Base-by-base conservation (phyloP, 2,329 filamentous ascomycete species). In the Emmonsia crescens region DNA sequence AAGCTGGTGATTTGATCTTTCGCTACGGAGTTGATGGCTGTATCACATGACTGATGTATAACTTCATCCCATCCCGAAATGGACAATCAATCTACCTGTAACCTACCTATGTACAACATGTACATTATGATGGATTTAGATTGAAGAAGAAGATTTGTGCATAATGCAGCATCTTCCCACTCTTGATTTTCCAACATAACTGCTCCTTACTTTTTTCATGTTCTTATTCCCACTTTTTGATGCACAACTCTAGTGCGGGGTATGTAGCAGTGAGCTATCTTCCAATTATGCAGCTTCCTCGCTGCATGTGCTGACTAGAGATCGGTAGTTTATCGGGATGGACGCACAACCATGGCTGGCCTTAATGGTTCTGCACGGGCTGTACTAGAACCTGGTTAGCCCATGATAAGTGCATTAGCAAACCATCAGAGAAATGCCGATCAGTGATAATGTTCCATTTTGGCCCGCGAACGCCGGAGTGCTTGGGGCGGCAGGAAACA, bases 401-500 rank as follows among this genome's bases (percentile, higher is more conserved):
- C 44, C 44, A 24, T 46, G 9, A 9, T 3, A 12, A 12, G n/a
- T n/a, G n/a, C 6, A 9, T 12, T 19, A 6, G n/a, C 9, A 46
- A 10, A 9, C 14, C 1, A 14, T 21, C 29, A 38, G 19, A 24
- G 12, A 0, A 55, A 54, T 55, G 52, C 19, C 19, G 52, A 55
- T 55, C 52, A 38, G 14, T 55, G 19, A 38, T 36, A 55, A 24
- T 9, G 9, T 55, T n/a, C 16, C 52, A 12, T 55, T 38, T 10
- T 33, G 6, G 31, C 52, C 38, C 52, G 52, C 14, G 31, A 21
- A 38, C 2, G 12, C 24, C 84, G 92, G 70, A 91, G 87, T 68
- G 94, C 89, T 71, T 91, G 94, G 72, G 85, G 90, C 71, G 94
- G 91, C 72, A 89, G 89, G 75, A 96, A 91, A 75, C 81, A 88